A percentile compares a stretch with the other conserved stretches of the same genome.
phyloP scores from a whole-genome alignment of 345 rosid species.

The Populus euphratica region DNA sequence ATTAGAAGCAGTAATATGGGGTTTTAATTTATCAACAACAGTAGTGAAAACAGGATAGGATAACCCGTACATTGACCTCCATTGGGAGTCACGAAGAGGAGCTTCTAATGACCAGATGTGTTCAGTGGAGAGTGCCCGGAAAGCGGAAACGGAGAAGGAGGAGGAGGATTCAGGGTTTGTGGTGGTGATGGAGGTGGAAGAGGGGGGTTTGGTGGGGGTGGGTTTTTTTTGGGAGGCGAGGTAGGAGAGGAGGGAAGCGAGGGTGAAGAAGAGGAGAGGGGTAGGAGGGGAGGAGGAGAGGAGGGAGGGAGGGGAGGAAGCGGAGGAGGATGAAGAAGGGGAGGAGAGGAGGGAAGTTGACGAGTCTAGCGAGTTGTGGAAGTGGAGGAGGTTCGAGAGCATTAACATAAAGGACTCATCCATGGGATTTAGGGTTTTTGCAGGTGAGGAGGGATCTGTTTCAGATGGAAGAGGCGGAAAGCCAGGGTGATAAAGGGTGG shows the following conservation, averaged over 20 bases:
- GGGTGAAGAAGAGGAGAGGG: constrained; percentile 32
- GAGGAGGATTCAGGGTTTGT: constrained; percentile 40
- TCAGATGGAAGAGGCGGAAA: not conserved
- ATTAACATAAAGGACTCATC: constrained; percentile 79
- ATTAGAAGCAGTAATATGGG: constrained; percentile 78
- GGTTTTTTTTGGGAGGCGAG: constrained; percentile 28
- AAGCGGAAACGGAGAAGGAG: constrained; percentile 71
- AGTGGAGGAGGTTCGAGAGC: constrained; percentile 90
- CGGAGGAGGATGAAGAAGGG: constrained; percentile 39
- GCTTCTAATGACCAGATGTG: constrained; percentile 82
- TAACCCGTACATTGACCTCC: constrained; percentile 84
- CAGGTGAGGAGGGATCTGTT: not conserved
- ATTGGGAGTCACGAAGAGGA: constrained; percentile 81
- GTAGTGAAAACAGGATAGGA: constrained; percentile 88
- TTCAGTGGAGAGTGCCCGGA: constrained; percentile 85
- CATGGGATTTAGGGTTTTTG: constrained; percentile 46
- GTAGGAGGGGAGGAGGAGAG: constrained; percentile 33
- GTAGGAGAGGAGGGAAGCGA: constrained; percentile 41
- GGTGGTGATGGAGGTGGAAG: constrained; percentile 18
- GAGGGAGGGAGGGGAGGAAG: constrained; percentile 29
- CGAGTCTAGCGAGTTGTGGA: constrained; percentile 80
- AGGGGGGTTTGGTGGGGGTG: constrained; percentile 12
- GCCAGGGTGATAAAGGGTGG: not conserved
- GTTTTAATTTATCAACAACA: constrained; percentile 84
- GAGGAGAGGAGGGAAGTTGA: constrained; percentile 59